Evolutionary conservation across 2,329 filamentous ascomycete species (phyloP), one percentile per base, ranked within the genome.

Genomic region (Curvularia spicifera): DNA sequence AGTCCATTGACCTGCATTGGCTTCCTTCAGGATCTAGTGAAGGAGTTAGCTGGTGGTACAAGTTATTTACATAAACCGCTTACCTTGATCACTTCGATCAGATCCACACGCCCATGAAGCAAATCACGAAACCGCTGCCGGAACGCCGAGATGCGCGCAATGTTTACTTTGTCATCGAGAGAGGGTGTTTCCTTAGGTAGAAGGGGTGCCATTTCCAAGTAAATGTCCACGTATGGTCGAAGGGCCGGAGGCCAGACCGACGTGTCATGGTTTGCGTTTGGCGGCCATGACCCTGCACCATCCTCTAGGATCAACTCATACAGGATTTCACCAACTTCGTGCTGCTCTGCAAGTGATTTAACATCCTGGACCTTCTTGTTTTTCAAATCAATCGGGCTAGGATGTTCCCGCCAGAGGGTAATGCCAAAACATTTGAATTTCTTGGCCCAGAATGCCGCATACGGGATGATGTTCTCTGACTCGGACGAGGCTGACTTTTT

Each of bases 241-340:
- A 57, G 49, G 2, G 26, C 15, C 9, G 12, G 15, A 18, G 55
- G 44, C 55, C 55, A 57, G 4, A 24, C 37, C 28, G 22, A 26
- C 42, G 43, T 51, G 8, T 24, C n/a, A 28, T 54, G 51, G 8
- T 54, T 54, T n/a, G 55, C 29, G 5, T 42, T 43, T 44, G 55
- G 55, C 15, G 55, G 55, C 49, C 49, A 57, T 28, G 48, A 46
- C 15, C 44, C 55, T 52, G 49, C 55, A 0, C 49, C 55, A 33
- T 48, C 44, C 1, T 53, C 42, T 26, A 51, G 45, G 9, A 57
- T 53, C 15, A 57, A n/a, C 15, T 43, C 37, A 15, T 31, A 18
- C 28, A 43, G 26, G 15, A 45, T 33, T 10, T 29, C 22, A 18
- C 18, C 45, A 10, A 48, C 40, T 31, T 45, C 39, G 29, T 50